Base-by-base conservation (phyloP, 1,284 basidiomycete genomes). In the Sutorius eximius region DNA sequence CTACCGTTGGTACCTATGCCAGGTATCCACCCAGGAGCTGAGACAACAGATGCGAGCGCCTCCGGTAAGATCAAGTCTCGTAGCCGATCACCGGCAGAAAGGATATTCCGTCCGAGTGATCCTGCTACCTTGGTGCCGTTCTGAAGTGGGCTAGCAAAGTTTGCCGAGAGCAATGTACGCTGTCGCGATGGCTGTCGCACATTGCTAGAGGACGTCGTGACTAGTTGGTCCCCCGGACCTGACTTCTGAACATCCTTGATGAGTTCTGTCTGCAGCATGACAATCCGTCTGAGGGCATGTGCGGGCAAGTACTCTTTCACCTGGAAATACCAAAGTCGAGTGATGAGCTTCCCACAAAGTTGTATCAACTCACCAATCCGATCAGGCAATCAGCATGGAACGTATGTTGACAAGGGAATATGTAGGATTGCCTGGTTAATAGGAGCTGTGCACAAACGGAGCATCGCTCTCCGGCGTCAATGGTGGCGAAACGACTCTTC, bases 301-400 rank as follows among this genome's bases (percentile, higher is more conserved):
- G 93, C 79, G 11, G 95, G 89, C 16, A 96, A 77, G 71, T 90
- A 93, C 62, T 95, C 92, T 70, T 93, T 97, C 30, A 87, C 92
- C 94, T 97, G 67, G 43, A 59, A 52, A 58, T 37, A 53, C 30
- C 56, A 53, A 13, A 57, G 30, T 53, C 48, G 56, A 47, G 49
- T 49, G 32, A 44, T 13, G 56, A 32, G 24, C 18, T 22, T 45
- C 34, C 33, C 45, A 43, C 16, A 16, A 34, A 45, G 20, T 34
- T 40, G 12, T n/a, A 16, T 24, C 51, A 52, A 51, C 91, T 70
- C 64, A 95, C 95, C 81, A 95, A 77, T 30, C 87, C 82, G 68
- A 98, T 94, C 51, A 97, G 77, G 73, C 95, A 98, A 71, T 98
- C 94, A 9, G 92, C 93, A 73, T 97, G 95, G 83, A 97, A 97